These are phyloP conservation scores for Podospora pseudopauciseta DNA, from an alignment of 495 filamentous ascomycete genomes.

Conservation along the genomic window DNA sequence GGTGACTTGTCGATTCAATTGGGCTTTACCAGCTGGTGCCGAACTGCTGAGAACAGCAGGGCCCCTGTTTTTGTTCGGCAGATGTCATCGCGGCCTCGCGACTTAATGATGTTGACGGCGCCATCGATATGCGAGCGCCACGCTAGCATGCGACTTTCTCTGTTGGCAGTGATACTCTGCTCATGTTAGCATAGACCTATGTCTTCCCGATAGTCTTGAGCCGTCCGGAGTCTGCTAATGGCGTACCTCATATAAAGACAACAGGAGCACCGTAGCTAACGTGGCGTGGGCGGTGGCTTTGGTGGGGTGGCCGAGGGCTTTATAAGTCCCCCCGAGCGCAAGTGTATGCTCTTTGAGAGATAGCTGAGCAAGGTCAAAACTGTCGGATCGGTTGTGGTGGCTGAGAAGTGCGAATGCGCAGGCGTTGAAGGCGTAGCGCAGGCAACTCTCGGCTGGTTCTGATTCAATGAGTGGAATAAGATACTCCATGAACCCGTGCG, in stretches of 20 bases:
- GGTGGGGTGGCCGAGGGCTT: conserved; percentile 50
- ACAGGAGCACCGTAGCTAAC: conserved; percentile 26
- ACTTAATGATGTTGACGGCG: conserved; percentile 49
- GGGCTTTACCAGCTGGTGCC: conserved; percentile 46
- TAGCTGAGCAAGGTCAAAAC: conserved; percentile 33
- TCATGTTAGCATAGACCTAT: conserved; percentile 18
- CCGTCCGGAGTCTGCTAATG: not conserved
- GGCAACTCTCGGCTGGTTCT: conserved; percentile 42
- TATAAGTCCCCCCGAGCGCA: conserved; percentile 52
- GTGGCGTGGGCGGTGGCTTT: conserved; percentile 26
- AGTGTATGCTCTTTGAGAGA: conserved; percentile 44
- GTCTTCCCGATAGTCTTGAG: not conserved
- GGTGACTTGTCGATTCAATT: not conserved
- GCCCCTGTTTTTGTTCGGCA: conserved; percentile 42
- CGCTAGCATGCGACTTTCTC: conserved; percentile 42
- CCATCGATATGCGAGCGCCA: conserved; percentile 55
- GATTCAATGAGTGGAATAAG: conserved; percentile 52
- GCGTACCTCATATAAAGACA: conserved; percentile 29
- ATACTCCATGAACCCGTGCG: conserved; percentile 54
- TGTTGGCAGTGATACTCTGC: conserved; percentile 45
- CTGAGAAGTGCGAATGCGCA: conserved; percentile 54
- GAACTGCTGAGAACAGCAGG: conserved; percentile 48
- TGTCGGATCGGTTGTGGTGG: conserved; percentile 38
- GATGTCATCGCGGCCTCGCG: conserved; percentile 48
- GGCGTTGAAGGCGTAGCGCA: conserved; percentile 56